Evolutionary conservation across 257 asterid species (phyloP).

Genomic region (Nicotiana sylvestris): DNA sequence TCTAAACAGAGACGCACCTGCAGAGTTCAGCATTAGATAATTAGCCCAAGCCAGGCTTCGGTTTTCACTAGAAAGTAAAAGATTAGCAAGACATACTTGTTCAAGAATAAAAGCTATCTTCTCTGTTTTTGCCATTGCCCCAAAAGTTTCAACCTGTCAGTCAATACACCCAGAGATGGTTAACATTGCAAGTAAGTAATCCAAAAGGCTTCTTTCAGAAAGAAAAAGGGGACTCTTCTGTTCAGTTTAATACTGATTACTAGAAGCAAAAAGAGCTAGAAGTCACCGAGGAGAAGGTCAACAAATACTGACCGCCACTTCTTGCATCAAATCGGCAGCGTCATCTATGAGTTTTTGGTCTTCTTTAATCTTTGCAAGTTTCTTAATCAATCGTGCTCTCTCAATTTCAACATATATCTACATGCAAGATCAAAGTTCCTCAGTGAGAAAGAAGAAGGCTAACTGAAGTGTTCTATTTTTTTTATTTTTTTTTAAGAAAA

Average conservation of each 20-base stretch:
- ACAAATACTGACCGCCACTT: slow-evolving; percentile 65
- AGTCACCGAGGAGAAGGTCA: slow-evolving; percentile 7
- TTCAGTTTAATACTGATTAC: neutral
- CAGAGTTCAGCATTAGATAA: slow-evolving; percentile 10
- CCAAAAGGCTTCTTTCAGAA: neutral
- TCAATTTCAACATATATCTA: slow-evolving; percentile 99
- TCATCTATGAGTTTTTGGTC: slow-evolving; percentile 89
- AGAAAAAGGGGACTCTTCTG: neutral
- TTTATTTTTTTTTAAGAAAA: neutral
- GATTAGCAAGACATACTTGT: slow-evolving; percentile 50
- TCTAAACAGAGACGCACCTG: slow-evolving; percentile 96
- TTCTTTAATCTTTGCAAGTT: slow-evolving; percentile 88
- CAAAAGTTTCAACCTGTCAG: slow-evolving; percentile 88
- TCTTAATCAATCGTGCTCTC: slow-evolving; percentile 89
- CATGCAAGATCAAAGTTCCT: neutral
- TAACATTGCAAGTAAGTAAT: neutral
- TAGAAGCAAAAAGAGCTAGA: neutral
- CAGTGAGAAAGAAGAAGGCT: neutral
- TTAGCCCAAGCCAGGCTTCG: neutral
- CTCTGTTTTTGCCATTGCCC: slow-evolving; percentile 99
- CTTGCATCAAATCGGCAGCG: slow-evolving; percentile 99
- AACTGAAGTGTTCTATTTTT: neutral
- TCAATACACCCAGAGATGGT: neutral
- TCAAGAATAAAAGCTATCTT: slow-evolving; percentile 95
- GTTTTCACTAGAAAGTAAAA: neutral